A percentile compares a stretch with the other conserved stretches of the same genome.
phyloP scores from a whole-genome alignment of 768 basidiomycete genomes.

The Auriscalpium microsporum region DNA sequence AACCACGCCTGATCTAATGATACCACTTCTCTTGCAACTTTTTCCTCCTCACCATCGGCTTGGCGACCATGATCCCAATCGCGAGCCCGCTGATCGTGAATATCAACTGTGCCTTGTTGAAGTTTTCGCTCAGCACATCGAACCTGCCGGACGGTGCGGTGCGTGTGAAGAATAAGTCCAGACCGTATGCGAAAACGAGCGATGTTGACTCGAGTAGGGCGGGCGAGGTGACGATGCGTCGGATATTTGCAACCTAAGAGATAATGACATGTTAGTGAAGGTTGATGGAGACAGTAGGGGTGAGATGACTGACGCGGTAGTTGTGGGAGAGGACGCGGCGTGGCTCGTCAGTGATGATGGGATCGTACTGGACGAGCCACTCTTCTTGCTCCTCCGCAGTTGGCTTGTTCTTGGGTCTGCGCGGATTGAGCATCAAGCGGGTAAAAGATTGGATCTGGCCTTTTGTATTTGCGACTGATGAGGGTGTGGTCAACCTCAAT shows the following conservation, averaged over 20 bases:
- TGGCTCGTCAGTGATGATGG: constrained; percentile 64
- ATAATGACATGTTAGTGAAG: not conserved
- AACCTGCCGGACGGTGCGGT: constrained; percentile 85
- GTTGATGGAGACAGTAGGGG: not conserved
- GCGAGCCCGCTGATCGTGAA: constrained; percentile 68
- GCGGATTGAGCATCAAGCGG: constrained; percentile 68
- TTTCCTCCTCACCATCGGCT: constrained; percentile 73
- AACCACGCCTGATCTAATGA: constrained; percentile 22
- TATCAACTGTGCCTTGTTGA: constrained; percentile 89
- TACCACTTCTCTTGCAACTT: constrained; percentile 69
- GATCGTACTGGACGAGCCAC: constrained; percentile 77
- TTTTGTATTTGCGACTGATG: constrained; percentile 65
- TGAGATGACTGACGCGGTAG: constrained; percentile 36
- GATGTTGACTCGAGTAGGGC: constrained; percentile 90
- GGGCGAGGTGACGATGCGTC: constrained; percentile 66
- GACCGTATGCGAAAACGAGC: constrained; percentile 74
- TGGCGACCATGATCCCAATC: constrained; percentile 69
- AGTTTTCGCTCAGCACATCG: constrained; percentile 83
- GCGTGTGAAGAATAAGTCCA: constrained; percentile 85
- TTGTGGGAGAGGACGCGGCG: constrained; percentile 47
- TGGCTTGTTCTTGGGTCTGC: constrained; percentile 70
- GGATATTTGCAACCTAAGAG: constrained; percentile 59
- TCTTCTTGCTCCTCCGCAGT: constrained; percentile 79
- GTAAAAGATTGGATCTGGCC: constrained; percentile 71
- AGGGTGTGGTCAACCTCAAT: not conserved